Evolutionary conservation across 768 basidiomycete genomes (phyloP).

Genomic region (Suillus clintonianus): DNA sequence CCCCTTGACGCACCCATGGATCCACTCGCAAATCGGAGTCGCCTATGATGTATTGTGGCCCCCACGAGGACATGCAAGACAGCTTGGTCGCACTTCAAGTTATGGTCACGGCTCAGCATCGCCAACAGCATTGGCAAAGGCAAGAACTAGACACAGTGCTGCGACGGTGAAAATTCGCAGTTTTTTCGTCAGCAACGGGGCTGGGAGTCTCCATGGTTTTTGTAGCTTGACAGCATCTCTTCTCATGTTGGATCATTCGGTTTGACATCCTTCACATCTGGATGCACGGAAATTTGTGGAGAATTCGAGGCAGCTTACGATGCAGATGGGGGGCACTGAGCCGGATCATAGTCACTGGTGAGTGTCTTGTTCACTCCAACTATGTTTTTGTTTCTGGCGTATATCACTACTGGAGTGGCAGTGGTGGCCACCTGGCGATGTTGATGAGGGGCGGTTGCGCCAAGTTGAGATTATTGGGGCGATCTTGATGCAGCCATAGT

Average conservation of each 20-base stretch:
- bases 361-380: slow-evolving; percentile 35
- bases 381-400: slow-evolving; percentile 24
- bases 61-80: slow-evolving; percentile 18
- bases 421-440: slow-evolving; percentile 4
- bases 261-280: slow-evolving; percentile 8
- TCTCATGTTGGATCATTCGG: slow-evolving; percentile 14
- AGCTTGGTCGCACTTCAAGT: background rate
- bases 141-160: background rate
- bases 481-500: slow-evolving; percentile 13
- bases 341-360: slow-evolving; percentile 22
- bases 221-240: slow-evolving; percentile 23
- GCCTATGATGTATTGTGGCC: slow-evolving; percentile 6
- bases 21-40: slow-evolving; percentile 14
- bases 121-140: slow-evolving; percentile 9
- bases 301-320: slow-evolving; percentile 1
- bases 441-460: slow-evolving; percentile 4
- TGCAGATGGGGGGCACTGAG: background rate
- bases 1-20: slow-evolving; percentile 17
- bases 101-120: slow-evolving; percentile 8
- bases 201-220: slow-evolving; percentile 19
- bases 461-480: slow-evolving; percentile 7
- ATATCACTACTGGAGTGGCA: slow-evolving; percentile 12
- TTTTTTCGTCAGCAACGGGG: slow-evolving; percentile 22
- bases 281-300: slow-evolving; percentile 2
- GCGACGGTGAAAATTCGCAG: slow-evolving; percentile 29